Conservation (phyloP, 805 yeast species). For the Candida montana region DNA sequence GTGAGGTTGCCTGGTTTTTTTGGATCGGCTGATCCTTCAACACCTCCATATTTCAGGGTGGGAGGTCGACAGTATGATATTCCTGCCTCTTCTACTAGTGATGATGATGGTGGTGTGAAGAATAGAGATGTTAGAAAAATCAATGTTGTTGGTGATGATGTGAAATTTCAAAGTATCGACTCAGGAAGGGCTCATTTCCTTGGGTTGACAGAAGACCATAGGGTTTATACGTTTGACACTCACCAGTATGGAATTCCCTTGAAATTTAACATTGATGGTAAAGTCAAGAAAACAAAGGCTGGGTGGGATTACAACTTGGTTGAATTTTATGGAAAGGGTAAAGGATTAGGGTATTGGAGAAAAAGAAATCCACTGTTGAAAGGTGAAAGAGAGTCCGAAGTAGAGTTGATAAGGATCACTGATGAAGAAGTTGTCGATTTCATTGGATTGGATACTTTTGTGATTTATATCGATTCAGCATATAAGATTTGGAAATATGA, state of each 20-base stretch:
- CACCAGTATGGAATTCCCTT: constrained; percentile 7
- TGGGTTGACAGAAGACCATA: constrained; percentile 46
- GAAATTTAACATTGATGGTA: constrained; percentile 22
- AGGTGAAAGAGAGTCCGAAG: constrained; percentile 30
- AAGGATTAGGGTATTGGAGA: constrained; percentile 60
- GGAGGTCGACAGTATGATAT: not conserved
- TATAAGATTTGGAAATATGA: constrained; percentile 31
- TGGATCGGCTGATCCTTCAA: not conserved
- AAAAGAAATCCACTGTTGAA: constrained; percentile 27
- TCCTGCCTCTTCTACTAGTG: not conserved
- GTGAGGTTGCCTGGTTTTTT: constrained; percentile 1
- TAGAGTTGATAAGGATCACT: constrained; percentile 33
- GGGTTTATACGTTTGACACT: constrained; percentile 28
- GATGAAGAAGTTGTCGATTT: constrained; percentile 44
- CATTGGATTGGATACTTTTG: constrained; percentile 44
- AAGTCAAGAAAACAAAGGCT: constrained; percentile 45
- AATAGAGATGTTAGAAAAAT: constrained; percentile 11
- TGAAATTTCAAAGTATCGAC: constrained; percentile 42
- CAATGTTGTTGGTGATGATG: constrained; percentile 16
- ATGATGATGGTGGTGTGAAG: constrained; percentile 4
- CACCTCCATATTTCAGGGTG: not conserved
- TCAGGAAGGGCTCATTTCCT: constrained; percentile 64
- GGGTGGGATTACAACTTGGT: constrained; percentile 65
- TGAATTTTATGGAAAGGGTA: constrained; percentile 43
- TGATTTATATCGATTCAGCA: constrained; percentile 43